Percentiles rank a stretch among this genome's conserved stretches.
phyloP scores from a whole-genome alignment of 2,329 filamentous ascomycete genomes.

The Monilinia laxa region DNA sequence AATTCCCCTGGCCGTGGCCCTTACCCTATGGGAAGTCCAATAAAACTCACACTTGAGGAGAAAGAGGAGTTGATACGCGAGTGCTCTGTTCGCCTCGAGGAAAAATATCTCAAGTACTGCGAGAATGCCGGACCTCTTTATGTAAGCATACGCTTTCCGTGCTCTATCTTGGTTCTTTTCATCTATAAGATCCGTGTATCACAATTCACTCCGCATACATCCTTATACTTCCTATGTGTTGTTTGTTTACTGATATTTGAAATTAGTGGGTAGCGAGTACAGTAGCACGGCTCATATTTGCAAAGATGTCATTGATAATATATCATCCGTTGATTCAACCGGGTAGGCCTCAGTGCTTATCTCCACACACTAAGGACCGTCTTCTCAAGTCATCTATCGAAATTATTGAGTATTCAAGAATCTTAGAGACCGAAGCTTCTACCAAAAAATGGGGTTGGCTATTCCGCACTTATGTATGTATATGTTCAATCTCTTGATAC shows the following conservation, averaged over 20 bases:
- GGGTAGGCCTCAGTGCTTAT: constrained; percentile 37
- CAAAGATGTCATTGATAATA: constrained; percentile 44
- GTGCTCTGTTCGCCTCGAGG: constrained; percentile 37
- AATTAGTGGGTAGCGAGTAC: constrained; percentile 49
- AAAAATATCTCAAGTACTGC: constrained; percentile 40
- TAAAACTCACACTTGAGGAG: constrained; percentile 34
- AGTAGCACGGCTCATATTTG: constrained; percentile 42
- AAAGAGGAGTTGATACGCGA: constrained; percentile 39
- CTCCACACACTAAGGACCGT: constrained; percentile 41
- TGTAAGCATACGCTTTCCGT: constrained; percentile 2
- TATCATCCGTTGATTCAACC: constrained; percentile 41
- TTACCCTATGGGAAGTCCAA: constrained; percentile 17
- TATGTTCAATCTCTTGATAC: neutral
- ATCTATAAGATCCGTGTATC: neutral
- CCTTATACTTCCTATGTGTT: neutral
- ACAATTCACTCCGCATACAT: neutral
- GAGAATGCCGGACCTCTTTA: constrained; percentile 47
- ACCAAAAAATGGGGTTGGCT: constrained; percentile 47
- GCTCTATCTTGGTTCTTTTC: neutral
- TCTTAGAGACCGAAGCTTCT: constrained; percentile 42
- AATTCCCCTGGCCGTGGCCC: constrained; percentile 29
- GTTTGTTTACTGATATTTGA: constrained; percentile 4
- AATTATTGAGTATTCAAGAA: constrained; percentile 44
- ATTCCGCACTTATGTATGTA: constrained; percentile 41
- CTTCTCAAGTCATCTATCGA: constrained; percentile 44